phyloP scores from a whole-genome alignment of 805 yeast genomes.

The Kodamaea nitidulidarum region DNA sequence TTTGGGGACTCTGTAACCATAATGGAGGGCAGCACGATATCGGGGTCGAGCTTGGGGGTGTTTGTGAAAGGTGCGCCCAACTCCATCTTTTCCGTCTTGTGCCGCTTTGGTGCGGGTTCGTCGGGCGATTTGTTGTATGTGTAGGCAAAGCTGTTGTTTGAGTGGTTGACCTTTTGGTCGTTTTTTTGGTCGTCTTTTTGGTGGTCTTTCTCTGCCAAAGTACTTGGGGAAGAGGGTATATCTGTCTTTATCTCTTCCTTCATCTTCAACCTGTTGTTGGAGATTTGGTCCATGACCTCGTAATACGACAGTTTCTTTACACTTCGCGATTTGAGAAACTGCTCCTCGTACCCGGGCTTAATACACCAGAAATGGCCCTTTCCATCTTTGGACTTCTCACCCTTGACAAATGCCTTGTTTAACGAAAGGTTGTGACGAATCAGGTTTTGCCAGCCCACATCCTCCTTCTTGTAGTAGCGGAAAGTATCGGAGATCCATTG shows the following conservation, averaged over 20 bases:
- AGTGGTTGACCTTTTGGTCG: conserved; percentile 6
- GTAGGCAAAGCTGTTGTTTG: conserved; percentile 7
- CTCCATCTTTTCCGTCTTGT: not conserved
- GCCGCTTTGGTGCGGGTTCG: conserved; percentile 4
- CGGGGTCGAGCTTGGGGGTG: conserved; percentile 6
- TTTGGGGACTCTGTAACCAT: conserved; percentile 30
- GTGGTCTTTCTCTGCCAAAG: no score
- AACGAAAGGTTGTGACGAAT: conserved; percentile 90
- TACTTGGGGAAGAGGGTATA: conserved; percentile 32
- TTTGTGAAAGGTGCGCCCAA: conserved; percentile 12
- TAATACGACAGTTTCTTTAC: conserved; percentile 42
- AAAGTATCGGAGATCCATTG: conserved; percentile 88
- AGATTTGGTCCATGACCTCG: conserved; percentile 42
- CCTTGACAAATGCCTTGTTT: conserved; percentile 88
- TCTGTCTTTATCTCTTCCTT: conserved; percentile 8
- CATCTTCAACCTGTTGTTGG: conserved; percentile 11
- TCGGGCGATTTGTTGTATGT: conserved; percentile 6
- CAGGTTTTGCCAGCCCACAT: conserved; percentile 96
- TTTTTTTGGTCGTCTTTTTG: not conserved
- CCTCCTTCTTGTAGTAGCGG: conserved; percentile 74
- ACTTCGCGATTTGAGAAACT: conserved; percentile 64
- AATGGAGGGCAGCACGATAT: conserved; percentile 18
- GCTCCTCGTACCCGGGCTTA: conserved; percentile 75
- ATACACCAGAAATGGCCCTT: conserved; percentile 94
- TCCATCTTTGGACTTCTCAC: conserved; percentile 86